These are phyloP conservation scores for Raddia distichophylla DNA, from an alignment of 176 grass and related monocot species.

Conservation along the genomic window DNA sequence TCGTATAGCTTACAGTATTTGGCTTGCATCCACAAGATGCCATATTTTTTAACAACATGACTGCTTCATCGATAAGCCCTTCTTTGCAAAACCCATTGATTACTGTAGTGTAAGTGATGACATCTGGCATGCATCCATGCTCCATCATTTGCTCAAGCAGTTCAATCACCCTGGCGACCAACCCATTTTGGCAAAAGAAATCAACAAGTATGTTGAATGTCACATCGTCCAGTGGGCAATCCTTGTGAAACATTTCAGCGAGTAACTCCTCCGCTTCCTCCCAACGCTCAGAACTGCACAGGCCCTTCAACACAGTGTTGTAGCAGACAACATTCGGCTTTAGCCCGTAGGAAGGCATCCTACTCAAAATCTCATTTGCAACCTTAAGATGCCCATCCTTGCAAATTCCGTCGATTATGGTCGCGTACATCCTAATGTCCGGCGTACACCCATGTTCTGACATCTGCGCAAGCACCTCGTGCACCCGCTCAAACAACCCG, in stretches of 20 bases:
- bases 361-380: slow-evolving; percentile 32
- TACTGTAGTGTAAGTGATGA: slow-evolving; percentile 46
- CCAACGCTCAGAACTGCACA: slow-evolving; percentile 38
- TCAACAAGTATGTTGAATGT: slow-evolving; percentile 48
- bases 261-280: slow-evolving; percentile 29
- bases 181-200: slow-evolving; percentile 49
- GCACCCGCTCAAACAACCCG: slow-evolving; percentile 43
- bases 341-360: slow-evolving; percentile 49
- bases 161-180: slow-evolving; percentile 43
- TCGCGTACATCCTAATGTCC: slow-evolving; percentile 42
- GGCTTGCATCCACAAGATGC: slow-evolving; percentile 47
- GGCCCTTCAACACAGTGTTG: slow-evolving; percentile 41
- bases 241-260: slow-evolving; percentile 40
- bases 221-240: slow-evolving; percentile 44
- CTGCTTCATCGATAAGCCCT: slow-evolving; percentile 37
- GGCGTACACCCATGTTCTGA: slow-evolving; percentile 27
- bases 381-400: slow-evolving; percentile 48
- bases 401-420: slow-evolving; percentile 31
- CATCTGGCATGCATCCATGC: slow-evolving; percentile 44
- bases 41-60: slow-evolving; percentile 48
- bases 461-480: slow-evolving; percentile 37
- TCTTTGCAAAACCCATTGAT: slow-evolving; percentile 49
- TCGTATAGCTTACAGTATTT: slow-evolving; percentile 54
- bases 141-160: slow-evolving; percentile 56
- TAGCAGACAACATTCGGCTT: slow-evolving; percentile 50